Evolutionary conservation across 106 monocot species (phyloP), one percentile per base, ranked within the genome.

Genomic region (Apostasia shenzhenica): DNA sequence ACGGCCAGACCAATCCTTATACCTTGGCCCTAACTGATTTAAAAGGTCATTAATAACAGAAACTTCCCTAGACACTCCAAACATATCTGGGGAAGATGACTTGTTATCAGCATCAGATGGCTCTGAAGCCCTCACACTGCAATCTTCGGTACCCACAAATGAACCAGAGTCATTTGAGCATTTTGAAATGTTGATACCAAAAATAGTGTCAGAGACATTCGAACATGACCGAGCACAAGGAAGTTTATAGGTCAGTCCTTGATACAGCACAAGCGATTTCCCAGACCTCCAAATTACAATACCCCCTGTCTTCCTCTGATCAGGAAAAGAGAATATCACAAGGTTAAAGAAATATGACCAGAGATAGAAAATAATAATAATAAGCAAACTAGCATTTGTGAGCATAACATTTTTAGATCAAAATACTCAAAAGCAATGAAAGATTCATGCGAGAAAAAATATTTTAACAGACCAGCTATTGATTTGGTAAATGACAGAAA

Each of bases 271-370:
- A 40, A 97, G 39, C 3, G 88, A 92, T 58, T 86, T 92, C 69
- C 92, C 95, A n/a, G 95, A 97, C 72, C 95, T 97, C 95, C 95
- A 97, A 70, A 97, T 97, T 61, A 92, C 92, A 54, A 97, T 50
- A 39, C 95, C 95, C 63, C 95, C 82, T 40, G 89, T 84, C 81
- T 79, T 91, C 45, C 43, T 76, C 95, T 97, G 86, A 69, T 74
- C 13, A 71, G n/a, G 48, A 71, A 43, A 8, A 10, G 41, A 68
- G 12, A 58, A 50, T 48, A 41, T 40, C 48, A 62, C 12, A 41
- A 67, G 44, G 67, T 65, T 70, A 50, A 10, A 59, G 41, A 37
- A 37, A 3, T 26, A 73, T 49, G 12, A 8, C 8, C 10, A 8
- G 41, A 59, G 2, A 41, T 26, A 26, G 26, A 26, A 26, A 26